Base-by-base conservation (phyloP, 208 protist genomes). In the Plasmodiophora brassicae region DNA sequence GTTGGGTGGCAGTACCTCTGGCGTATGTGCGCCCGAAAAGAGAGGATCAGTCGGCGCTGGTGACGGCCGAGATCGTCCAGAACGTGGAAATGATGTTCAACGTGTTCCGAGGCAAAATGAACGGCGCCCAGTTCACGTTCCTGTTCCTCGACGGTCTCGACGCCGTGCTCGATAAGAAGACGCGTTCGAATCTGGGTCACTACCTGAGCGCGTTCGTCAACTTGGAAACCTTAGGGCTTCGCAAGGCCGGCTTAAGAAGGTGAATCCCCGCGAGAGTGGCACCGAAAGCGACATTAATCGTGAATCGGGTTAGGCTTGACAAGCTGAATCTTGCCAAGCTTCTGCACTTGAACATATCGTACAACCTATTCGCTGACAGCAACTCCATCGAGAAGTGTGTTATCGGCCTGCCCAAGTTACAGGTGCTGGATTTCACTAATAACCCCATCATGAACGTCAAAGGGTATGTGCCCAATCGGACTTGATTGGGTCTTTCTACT, bases 141-240 rank as follows among this genome's bases (percentile, higher is more conserved):
- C 65, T 78, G 14, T 78, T 78, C 65, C n/a, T 78, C 14, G 65
- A 78, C n/a, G 65, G 65, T 38, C 65, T 78, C n/a, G 65, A 78
- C 32, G 41, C 65, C 5, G 65, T 78, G 5, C 65, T 78, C 14
- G 65, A 78, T 38, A 78, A 78, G 65, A 78, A 78, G n/a, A 32
- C n/a, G 10, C 65, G 65, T 8, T 5, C 65, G 5, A 78, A 78
- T 78, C 65, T 78, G 32, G 65, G 65, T 32, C 32, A 78, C 32
- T 78, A 78, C 65, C 65, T 78, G 14, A 78, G 41, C n/a, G 14
- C n/a, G n/a, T 78, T 78, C n/a, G 65, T 78, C 65, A 78, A 78
- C 41, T 32, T 78, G 65, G 65, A 78, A 78, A 44, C 32, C n/a
- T 38, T 78, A 14, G 65, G 65, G 10, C n/a, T 78, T 36, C 5